Percentiles rank a stretch among this genome's conserved stretches.
phyloP scores from a whole-genome alignment of 2,329 filamentous ascomycete genomes.

The Clonostachys rhizophaga region DNA sequence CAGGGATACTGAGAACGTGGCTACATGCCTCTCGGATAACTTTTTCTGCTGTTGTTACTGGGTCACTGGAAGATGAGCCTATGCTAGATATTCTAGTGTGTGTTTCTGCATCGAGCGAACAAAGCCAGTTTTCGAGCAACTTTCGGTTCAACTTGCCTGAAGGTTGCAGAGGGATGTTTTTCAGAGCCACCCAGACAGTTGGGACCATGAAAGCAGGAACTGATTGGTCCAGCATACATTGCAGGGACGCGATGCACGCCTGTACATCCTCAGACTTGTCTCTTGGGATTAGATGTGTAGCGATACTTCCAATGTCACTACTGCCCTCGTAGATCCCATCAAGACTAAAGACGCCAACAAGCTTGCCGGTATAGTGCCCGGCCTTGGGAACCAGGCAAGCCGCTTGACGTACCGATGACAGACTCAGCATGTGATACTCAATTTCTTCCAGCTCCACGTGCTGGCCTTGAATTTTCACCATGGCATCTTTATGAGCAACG shows the following conservation, averaged over 20 bases:
- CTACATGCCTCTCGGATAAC: no score
- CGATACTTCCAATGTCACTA: no score
- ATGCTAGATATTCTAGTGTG: not conserved
- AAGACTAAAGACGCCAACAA: no score
- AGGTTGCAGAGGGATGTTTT: conserved; percentile 1
- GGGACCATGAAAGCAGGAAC: conserved; percentile 4
- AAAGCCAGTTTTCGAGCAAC: conserved; percentile 1
- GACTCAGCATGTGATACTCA: conserved; percentile 34
- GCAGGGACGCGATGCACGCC: no score
- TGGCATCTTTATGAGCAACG: conserved; percentile 68
- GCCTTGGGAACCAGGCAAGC: not conserved
- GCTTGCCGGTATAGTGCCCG: not conserved
- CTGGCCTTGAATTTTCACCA: conserved; percentile 78
- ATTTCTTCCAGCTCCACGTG: conserved; percentile 77
- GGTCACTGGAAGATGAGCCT: no score
- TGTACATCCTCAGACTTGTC: no score
- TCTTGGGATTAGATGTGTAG: no score
- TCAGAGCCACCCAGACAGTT: conserved; percentile 1
- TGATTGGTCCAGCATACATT: no score
- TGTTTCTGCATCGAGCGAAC: not conserved
- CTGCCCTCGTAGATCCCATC: no score
- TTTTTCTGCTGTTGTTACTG: no score
- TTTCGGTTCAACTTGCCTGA: conserved; percentile 4
- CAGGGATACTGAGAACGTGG: no score
- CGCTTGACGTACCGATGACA: not conserved